Percentiles rank a stretch among this genome's conserved stretches.
Evolutionary conservation across 495 filamentous ascomycete species (phyloP).

Genomic region (Neurospora terricola): DNA sequence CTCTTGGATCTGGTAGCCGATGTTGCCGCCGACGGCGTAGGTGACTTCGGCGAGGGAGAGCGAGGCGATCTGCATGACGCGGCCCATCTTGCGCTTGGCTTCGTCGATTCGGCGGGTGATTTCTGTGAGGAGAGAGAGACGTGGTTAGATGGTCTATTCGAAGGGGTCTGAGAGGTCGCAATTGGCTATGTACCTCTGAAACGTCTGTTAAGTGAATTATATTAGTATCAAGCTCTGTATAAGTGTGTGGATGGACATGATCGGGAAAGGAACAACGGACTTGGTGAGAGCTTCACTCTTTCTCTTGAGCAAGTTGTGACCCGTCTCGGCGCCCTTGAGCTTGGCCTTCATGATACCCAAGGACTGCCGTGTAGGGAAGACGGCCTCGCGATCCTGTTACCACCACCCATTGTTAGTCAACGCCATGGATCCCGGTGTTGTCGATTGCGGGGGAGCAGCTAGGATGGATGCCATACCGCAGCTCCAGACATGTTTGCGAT

Average conservation of each 20-base stretch:
- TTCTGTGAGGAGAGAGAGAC: slow-evolving; percentile 40
- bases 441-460: not conserved
- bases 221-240: slow-evolving; percentile 1
- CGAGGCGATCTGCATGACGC: slow-evolving; percentile 97
- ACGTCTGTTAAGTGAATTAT: slow-evolving; percentile 44
- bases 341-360: slow-evolving; percentile 96
- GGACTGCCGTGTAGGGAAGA: slow-evolving; percentile 97
- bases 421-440: not conserved
- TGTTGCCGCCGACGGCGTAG: slow-evolving; percentile 92
- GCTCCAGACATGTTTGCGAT: slow-evolving; percentile 48
- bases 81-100: slow-evolving; percentile 98
- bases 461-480: slow-evolving; percentile 34
- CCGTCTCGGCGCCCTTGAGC: slow-evolving; percentile 91
- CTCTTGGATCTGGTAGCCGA: slow-evolving; percentile 95
- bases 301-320: slow-evolving; percentile 78
- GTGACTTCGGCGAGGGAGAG: slow-evolving; percentile 97
- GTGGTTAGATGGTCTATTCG: not conserved
- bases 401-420: slow-evolving; percentile 8
- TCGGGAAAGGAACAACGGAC: slow-evolving; percentile 28
- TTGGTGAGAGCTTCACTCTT: slow-evolving; percentile 93
- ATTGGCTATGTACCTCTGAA: slow-evolving; percentile 58
- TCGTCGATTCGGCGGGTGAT: slow-evolving; percentile 97
- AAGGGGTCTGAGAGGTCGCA: not conserved
- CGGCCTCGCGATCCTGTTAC: slow-evolving; percentile 70
- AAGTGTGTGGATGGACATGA: not conserved